Evolutionary conservation across 2,329 filamentous ascomycete genomes (phyloP).

Genomic region (Capronia epimyces): DNA sequence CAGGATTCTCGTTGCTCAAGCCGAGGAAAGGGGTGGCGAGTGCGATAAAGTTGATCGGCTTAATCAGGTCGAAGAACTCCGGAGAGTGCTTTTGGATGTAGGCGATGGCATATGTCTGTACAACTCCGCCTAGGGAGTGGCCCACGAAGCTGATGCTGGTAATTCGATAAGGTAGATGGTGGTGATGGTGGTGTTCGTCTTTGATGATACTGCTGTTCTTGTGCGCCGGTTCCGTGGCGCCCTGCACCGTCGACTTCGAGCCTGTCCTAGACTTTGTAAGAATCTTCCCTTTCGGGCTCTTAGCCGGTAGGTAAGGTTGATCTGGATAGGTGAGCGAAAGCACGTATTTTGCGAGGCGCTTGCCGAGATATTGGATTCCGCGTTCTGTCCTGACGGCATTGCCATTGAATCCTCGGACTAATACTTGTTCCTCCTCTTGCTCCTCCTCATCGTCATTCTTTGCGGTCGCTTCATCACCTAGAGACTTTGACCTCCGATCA

Average conservation of each 20-base stretch:
- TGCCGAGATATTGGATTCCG: constrained; percentile 95
- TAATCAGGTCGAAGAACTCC: constrained; percentile 70
- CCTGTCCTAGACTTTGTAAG: constrained; percentile 46
- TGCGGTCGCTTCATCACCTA: constrained; percentile 21
- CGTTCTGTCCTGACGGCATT: constrained; percentile 72
- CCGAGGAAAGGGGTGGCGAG: constrained; percentile 82
- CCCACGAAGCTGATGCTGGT: constrained; percentile 80
- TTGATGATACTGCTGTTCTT: constrained; percentile 56
- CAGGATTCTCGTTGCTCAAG: constrained; percentile 90
- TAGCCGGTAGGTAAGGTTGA: constrained; percentile 73
- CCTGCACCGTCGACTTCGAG: constrained; percentile 30
- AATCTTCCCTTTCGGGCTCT: constrained; percentile 48
- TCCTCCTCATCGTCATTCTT: constrained; percentile 34
- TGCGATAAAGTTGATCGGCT: constrained; percentile 89
- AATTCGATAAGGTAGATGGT: constrained; percentile 58
- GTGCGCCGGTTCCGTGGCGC: constrained; percentile 43
- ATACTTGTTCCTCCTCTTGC: constrained; percentile 46
- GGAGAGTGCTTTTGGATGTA: constrained; percentile 80
- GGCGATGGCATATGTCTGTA: constrained; percentile 77
- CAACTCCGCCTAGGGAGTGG: constrained; percentile 82
- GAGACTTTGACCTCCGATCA: constrained; percentile 22
- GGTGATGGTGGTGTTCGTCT: constrained; percentile 38
- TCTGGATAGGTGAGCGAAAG: constrained; percentile 88
- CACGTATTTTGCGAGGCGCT: constrained; percentile 85
- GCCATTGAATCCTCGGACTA: constrained; percentile 52